These are phyloP conservation scores for Neurospora sp. DNA, from an alignment of 495 filamentous ascomycete genomes.

Conservation along the genomic window DNA sequence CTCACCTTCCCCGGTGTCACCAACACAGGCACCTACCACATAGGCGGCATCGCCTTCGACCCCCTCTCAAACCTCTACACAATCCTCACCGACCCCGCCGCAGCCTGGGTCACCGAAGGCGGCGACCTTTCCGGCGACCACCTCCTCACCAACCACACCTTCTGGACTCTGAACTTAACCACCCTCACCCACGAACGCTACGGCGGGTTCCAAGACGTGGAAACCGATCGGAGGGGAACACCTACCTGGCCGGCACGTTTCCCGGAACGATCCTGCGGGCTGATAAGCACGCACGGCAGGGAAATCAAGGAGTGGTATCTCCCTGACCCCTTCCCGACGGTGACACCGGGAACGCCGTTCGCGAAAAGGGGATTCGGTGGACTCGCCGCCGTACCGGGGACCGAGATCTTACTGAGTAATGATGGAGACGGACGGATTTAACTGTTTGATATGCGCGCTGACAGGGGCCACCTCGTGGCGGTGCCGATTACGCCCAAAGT, in stretches of 20 bases:
- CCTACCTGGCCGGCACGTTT: constrained; percentile 25
- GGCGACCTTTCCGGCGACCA: constrained; percentile 19
- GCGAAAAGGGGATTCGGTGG: constrained; percentile 7
- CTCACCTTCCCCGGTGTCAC: constrained; percentile 21
- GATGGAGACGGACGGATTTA: constrained; percentile 21
- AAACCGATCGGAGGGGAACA: constrained; percentile 20
- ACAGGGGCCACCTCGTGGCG: constrained; percentile 9
- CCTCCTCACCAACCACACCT: constrained; percentile 8
- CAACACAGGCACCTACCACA: constrained; percentile 17
- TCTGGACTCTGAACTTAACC: constrained; percentile 24
- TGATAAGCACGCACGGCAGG: constrained; percentile 14
- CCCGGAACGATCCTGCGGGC: constrained; percentile 21
- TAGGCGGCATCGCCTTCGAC: constrained; percentile 27
- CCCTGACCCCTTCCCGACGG: constrained; percentile 5
- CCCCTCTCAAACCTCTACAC: constrained; percentile 18
- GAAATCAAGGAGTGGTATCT: constrained; percentile 20
- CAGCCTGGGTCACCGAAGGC: constrained; percentile 18
- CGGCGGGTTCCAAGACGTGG: constrained; percentile 26
- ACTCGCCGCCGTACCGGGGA: constrained; percentile 12
- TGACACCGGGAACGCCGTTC: constrained; percentile 16
- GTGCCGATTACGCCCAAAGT: constrained; percentile 12
- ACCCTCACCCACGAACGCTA: constrained; percentile 11
- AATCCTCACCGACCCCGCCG: constrained; percentile 22
- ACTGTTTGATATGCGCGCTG: constrained; percentile 19
- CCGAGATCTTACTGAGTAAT: too few relatives aligned